Evolutionary conservation across 768 basidiomycete genomes (phyloP).

Genomic region (Peribolospora baueri): DNA sequence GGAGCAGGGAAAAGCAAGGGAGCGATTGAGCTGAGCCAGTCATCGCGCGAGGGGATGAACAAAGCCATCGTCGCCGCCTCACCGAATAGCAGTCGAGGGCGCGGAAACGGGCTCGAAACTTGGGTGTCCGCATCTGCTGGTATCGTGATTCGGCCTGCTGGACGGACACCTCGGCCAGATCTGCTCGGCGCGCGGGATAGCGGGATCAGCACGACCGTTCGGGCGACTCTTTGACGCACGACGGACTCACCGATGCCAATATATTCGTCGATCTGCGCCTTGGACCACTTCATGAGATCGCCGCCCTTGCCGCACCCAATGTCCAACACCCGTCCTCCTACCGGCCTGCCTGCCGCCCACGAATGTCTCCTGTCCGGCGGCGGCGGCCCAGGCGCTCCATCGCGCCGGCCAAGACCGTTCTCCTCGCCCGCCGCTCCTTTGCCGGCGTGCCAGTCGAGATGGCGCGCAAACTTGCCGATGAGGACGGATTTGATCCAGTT

Average conservation of each 20-base stretch:
- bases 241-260: conserved; percentile 47
- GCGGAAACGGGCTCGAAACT: conserved; percentile 57
- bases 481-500: conserved; percentile 99
- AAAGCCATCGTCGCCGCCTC: conserved; percentile 5
- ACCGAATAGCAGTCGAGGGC: conserved; percentile 68
- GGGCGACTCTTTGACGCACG: neutral
- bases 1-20: neutral
- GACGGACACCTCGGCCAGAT: conserved; percentile 70
- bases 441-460: conserved; percentile 1
- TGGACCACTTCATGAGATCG: conserved; percentile 83
- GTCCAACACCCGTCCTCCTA: conserved; percentile 38
- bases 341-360: conserved; percentile 27
- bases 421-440: neutral
- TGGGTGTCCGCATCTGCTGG: conserved; percentile 26
- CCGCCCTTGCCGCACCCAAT: conserved; percentile 99
- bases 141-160: conserved; percentile 62
- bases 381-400: conserved; percentile 15
- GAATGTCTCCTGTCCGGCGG: neutral
- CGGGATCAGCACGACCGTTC: neutral
- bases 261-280: conserved; percentile 54
- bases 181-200: conserved; percentile 21
- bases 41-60: neutral
- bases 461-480: conserved; percentile 44
- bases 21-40: neutral
- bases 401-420: neutral